These are phyloP conservation scores for Tuber melanosporum DNA, from an alignment of 495 filamentous ascomycete genomes.

Conservation along the genomic window DNA sequence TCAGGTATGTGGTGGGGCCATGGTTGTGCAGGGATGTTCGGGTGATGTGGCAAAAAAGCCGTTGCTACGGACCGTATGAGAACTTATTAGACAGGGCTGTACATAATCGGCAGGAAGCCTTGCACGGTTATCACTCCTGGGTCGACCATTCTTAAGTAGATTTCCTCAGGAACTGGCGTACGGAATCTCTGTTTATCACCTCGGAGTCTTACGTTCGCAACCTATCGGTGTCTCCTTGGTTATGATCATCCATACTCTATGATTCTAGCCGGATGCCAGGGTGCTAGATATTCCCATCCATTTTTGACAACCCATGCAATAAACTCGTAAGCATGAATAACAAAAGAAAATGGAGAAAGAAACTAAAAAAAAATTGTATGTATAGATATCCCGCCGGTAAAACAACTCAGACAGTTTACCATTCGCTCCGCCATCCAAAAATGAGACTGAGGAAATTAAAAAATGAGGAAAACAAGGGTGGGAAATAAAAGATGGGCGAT, in stretches of 20 bases:
- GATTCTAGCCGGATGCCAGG: not conserved
- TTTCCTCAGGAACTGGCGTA: not conserved
- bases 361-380: slow-evolving; percentile 15
- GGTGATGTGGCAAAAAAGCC: no score
- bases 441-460: slow-evolving; percentile 23
- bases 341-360: slow-evolving; percentile 5
- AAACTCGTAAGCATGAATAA: slow-evolving; percentile 14
- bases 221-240: not conserved
- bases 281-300: slow-evolving; percentile 4
- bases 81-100: no score
- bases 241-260: not conserved
- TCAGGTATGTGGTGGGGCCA: no score
- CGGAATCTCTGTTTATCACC: not conserved
- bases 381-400: slow-evolving; percentile 23
- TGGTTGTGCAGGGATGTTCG: no score
- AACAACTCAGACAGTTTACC: slow-evolving; percentile 15
- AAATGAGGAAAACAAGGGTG: slow-evolving; percentile 4
- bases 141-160: not conserved
- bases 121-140: not conserved
- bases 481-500: slow-evolving; percentile 8
- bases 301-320: slow-evolving; percentile 22
- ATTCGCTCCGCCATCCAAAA: slow-evolving; percentile 10
- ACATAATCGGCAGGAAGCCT: no score
- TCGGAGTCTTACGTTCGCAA: not conserved
- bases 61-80: no score